Conservation (phyloP, 2,329 filamentous ascomycete genomes). For the Monilinia laxa region DNA sequence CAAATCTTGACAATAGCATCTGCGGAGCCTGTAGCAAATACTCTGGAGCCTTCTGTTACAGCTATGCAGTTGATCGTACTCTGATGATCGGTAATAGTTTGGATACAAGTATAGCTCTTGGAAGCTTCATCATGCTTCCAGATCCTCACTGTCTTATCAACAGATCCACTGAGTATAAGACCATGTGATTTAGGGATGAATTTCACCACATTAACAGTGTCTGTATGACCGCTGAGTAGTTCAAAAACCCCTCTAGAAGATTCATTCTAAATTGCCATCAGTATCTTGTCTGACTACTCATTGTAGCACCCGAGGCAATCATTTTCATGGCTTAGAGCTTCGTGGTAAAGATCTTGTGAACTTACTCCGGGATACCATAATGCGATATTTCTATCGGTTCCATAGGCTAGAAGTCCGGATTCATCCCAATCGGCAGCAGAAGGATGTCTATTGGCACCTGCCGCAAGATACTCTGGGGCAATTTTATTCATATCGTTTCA, state of each 20-base stretch:
- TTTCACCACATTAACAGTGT: conserved; percentile 77
- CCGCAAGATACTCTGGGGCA: conserved; percentile 45
- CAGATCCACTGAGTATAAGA: conserved; percentile 74
- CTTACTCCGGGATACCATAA: conserved; percentile 80
- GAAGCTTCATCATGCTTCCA: conserved; percentile 57
- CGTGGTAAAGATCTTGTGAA: conserved; percentile 27
- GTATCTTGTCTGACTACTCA: not conserved
- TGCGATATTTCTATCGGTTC: conserved; percentile 83
- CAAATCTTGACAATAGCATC: conserved; percentile 74
- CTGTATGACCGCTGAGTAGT: conserved; percentile 74
- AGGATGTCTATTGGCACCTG: conserved; percentile 87
- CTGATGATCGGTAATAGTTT: conserved; percentile 62
- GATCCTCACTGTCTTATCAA: conserved; percentile 73
- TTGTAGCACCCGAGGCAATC: not conserved
- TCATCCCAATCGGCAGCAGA: conserved; percentile 86
- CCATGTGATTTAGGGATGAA: conserved; percentile 62
- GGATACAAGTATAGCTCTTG: conserved; percentile 43
- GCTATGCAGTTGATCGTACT: conserved; percentile 71
- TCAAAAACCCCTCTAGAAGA: conserved; percentile 56
- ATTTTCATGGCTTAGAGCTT: not conserved
- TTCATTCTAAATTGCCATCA: conserved; percentile 27
- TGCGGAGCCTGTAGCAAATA: conserved; percentile 76
- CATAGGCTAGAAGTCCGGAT: conserved; percentile 76
- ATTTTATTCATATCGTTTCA: conserved; percentile 31
- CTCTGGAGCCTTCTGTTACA: conserved; percentile 37